phyloP scores from a whole-genome alignment of 1,284 basidiomycete species.

The Meripilus lineatus region DNA sequence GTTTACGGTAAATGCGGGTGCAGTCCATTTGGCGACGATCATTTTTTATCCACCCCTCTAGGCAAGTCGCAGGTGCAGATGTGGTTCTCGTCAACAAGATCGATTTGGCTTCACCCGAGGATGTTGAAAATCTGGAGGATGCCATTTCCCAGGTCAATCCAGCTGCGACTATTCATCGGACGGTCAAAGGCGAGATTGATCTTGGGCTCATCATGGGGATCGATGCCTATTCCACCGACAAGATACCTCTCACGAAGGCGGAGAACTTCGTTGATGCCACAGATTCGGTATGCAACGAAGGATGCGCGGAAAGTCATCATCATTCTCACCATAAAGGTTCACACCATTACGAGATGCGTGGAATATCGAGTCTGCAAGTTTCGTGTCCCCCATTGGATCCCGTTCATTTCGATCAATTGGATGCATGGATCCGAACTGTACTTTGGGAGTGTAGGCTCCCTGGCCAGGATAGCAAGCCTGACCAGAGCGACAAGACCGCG shows the following conservation, averaged over 20 bases:
- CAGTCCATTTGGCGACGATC: not conserved
- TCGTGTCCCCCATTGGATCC: constrained; percentile 52
- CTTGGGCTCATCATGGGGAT: constrained; percentile 74
- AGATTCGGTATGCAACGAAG: constrained; percentile 19
- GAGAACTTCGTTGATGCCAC: constrained; percentile 4
- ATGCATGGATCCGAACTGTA: constrained; percentile 73
- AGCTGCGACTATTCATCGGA: constrained; percentile 66
- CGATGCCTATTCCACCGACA: constrained; percentile 58
- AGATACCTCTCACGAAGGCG: constrained; percentile 19
- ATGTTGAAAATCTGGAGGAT: constrained; percentile 43
- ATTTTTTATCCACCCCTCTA: constrained; percentile 28
- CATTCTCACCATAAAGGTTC: constrained; percentile 24
- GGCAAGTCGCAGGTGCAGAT: constrained; percentile 88
- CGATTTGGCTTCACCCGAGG: constrained; percentile 56
- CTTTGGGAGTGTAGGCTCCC: constrained; percentile 70
- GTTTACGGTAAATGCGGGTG: constrained; percentile 53
- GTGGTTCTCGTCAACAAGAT: constrained; percentile 88
- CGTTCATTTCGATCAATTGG: constrained; percentile 46
- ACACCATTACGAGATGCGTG: constrained; percentile 60
- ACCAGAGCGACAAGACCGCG: too few species aligned
- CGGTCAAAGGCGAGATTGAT: constrained; percentile 64
- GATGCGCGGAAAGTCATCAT: constrained; percentile 28
- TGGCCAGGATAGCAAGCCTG: constrained; percentile 16
- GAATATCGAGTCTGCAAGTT: constrained; percentile 72
- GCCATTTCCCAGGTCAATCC: constrained; percentile 75